Evolutionary conservation across 176 grass and related monocot species (phyloP).

Genomic region (Olyra latifolia): DNA sequence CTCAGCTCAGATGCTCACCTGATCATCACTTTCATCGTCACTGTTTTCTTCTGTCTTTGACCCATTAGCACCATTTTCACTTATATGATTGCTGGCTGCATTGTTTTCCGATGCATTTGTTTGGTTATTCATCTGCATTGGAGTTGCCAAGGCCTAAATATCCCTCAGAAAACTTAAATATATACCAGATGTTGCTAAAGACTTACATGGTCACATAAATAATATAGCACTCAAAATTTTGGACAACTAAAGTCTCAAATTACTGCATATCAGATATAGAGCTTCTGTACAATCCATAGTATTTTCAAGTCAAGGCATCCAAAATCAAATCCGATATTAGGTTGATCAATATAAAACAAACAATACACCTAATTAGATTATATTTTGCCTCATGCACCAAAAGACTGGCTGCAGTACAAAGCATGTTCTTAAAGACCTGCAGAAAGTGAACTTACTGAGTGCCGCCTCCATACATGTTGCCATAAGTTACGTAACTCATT

Average conservation of each 20-base stretch:
- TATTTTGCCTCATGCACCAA: not conserved
- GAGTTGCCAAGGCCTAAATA: conserved; percentile 23
- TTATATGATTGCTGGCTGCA: conserved; percentile 77
- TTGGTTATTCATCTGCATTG: conserved; percentile 66
- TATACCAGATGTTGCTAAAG: conserved; percentile 9
- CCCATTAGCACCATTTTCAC: conserved; percentile 57
- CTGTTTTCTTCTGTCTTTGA: conserved; percentile 68
- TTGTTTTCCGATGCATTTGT: conserved; percentile 74
- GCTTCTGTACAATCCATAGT: not conserved
- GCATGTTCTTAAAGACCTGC: not conserved
- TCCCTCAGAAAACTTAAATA: conserved; percentile 10
- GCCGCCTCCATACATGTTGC: conserved; percentile 99
- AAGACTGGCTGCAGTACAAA: conserved; percentile 11
- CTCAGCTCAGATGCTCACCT: conserved; percentile 50
- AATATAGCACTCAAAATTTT: not conserved
- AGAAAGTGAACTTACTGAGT: conserved; percentile 64
- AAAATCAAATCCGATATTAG: conserved; percentile 1
- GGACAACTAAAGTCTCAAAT: not conserved
- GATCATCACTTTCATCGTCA: conserved; percentile 58
- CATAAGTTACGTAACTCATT: conserved; percentile 93
- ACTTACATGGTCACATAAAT: not conserved
- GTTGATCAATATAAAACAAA: conserved; percentile 4
- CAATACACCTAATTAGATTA: not conserved
- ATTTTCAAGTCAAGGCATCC: not conserved
- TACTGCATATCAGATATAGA: not conserved